phyloP scores from a whole-genome alignment of 176 grass and related monocot species.

The Panicum miliaceum region DNA sequence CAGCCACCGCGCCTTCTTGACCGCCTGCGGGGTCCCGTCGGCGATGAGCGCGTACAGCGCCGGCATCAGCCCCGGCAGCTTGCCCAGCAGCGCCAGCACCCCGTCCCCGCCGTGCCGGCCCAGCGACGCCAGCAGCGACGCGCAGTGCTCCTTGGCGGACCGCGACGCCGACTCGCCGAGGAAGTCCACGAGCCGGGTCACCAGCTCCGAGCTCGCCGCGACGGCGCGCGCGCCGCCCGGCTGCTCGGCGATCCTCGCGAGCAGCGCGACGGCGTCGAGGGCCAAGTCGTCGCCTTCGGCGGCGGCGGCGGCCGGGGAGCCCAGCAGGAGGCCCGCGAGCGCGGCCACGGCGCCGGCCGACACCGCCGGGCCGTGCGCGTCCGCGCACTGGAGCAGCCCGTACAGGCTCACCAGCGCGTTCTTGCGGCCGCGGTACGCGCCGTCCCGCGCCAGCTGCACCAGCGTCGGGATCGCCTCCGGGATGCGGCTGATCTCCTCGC shows the following conservation, averaged over 20 bases:
- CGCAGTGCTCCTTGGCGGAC: conserved; percentile 66
- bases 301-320: neutral
- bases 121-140: conserved; percentile 58
- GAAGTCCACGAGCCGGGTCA: conserved; percentile 56
- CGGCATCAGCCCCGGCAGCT: conserved; percentile 66
- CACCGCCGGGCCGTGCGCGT: conserved; percentile 45
- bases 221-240: conserved; percentile 56
- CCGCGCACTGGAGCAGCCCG: conserved; percentile 49
- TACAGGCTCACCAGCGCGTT: conserved; percentile 73
- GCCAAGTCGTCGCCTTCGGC: conserved; percentile 52
- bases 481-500: conserved; percentile 61
- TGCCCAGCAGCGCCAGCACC: conserved; percentile 55
- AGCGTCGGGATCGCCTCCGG: conserved; percentile 71
- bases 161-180: conserved; percentile 50
- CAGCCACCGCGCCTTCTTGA: conserved; percentile 65
- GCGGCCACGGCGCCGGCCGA: conserved; percentile 54
- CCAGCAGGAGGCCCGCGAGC: conserved; percentile 47
- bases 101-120: conserved; percentile 53
- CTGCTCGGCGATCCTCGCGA: conserved; percentile 59
- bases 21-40: conserved; percentile 50
- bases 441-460: conserved; percentile 55
- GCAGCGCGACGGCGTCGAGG: conserved; percentile 57
- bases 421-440: conserved; percentile 62
- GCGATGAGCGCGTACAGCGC: conserved; percentile 66
- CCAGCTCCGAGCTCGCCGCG: conserved; percentile 36